These are phyloP conservation scores for Rhizophora apiculata DNA, from an alignment of 345 rosid species.

Conservation along the genomic window DNA sequence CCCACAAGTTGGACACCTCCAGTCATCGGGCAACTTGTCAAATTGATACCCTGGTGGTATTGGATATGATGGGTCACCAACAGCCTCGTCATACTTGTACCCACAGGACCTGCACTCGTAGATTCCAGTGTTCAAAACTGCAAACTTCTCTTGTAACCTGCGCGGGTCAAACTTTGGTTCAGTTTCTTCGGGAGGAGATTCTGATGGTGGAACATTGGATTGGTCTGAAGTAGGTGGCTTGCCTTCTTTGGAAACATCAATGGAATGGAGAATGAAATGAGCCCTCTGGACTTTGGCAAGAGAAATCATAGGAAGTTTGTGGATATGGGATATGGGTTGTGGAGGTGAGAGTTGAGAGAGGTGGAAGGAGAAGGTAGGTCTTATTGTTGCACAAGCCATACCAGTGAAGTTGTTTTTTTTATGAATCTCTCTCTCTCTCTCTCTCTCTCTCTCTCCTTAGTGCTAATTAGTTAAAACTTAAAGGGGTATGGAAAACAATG, in stretches of 20 bases:
- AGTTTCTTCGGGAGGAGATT: conserved; percentile 1
- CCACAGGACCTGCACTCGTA: conserved; percentile 97
- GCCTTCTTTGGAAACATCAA: conserved; percentile 80
- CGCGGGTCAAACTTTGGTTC: conserved; percentile 32
- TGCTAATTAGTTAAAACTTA: background rate
- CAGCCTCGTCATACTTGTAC: conserved; percentile 77
- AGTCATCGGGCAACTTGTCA: conserved; percentile 74
- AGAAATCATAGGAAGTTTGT: conserved; percentile 27
- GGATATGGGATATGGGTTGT: conserved; percentile 18
- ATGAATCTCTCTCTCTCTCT: background rate
- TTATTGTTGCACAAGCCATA: conserved; percentile 70
- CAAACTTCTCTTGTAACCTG: conserved; percentile 85
- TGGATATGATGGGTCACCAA: conserved; percentile 85
- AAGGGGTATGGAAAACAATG: background rate
- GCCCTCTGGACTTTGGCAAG: conserved; percentile 22
- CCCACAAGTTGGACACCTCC: conserved; percentile 97
- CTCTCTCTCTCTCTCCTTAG: background rate
- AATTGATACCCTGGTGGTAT: conserved; percentile 84
- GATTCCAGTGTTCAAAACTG: conserved; percentile 89
- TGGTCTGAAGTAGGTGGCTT: conserved; percentile 34
- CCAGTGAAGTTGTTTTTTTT: no score
- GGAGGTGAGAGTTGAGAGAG: conserved; percentile 28
- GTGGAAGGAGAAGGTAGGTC: conserved; percentile 58
- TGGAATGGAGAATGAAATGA: conserved; percentile 32
- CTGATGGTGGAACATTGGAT: conserved; percentile 4